A percentile compares a stretch with the other conserved stretches of the same genome.
Evolutionary conservation across 2,329 filamentous ascomycete species (phyloP).

Genomic region (Aspergillus sp.): DNA sequence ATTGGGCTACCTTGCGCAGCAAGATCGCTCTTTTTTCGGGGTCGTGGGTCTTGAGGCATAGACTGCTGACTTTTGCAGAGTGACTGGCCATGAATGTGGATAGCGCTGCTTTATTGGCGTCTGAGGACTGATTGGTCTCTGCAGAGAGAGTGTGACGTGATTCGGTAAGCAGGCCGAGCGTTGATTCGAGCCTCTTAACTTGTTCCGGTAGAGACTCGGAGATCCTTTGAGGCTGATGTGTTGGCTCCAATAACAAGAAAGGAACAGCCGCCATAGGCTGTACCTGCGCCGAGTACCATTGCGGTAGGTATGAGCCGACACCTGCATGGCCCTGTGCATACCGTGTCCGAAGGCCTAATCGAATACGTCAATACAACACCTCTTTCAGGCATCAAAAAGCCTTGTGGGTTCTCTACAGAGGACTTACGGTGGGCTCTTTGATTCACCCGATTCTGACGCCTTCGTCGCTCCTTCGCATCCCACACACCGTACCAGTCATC

Average conservation of each 20-base stretch:
- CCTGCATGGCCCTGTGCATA: not conserved
- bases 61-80: not conserved
- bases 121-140: not conserved
- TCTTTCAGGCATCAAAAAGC: not conserved
- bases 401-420: not conserved
- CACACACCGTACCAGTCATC: slow-evolving; percentile 12
- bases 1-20: not conserved
- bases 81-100: not conserved
- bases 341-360: not conserved
- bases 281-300: not conserved
- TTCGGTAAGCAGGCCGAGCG: not conserved
- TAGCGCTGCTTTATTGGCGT: not conserved
- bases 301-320: not conserved
- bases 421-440: slow-evolving; percentile 11
- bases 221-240: not conserved
- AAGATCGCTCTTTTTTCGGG: not conserved
- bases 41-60: not conserved
- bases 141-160: not conserved
- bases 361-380: not conserved
- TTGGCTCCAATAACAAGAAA: not conserved
- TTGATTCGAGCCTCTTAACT: not conserved
- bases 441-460: slow-evolving; percentile 8
- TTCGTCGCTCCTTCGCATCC: slow-evolving; percentile 7
- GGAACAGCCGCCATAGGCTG: not conserved
- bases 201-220: not conserved